Conservation (phyloP, 805 yeast genomes). For the Cyberlindnera americana region DNA sequence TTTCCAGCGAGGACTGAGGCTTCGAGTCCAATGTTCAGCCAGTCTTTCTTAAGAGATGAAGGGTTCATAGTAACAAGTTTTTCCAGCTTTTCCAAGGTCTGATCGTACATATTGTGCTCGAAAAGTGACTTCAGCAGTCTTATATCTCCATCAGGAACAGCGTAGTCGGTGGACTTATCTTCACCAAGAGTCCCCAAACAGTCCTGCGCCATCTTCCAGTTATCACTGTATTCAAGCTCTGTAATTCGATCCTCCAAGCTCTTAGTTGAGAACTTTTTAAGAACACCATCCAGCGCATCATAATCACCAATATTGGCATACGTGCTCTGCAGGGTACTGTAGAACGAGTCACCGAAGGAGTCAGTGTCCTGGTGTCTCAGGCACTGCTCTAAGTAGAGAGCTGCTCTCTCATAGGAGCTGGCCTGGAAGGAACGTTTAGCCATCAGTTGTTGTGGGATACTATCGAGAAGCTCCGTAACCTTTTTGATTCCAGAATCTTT, state of each 20-base stretch:
- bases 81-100: slow-evolving; percentile 29
- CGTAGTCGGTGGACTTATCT: slow-evolving; percentile 27
- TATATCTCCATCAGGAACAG: slow-evolving; percentile 33
- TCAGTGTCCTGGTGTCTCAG: slow-evolving; percentile 38
- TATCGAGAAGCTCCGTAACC: slow-evolving; percentile 46
- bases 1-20: slow-evolving; percentile 70
- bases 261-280: slow-evolving; percentile 66
- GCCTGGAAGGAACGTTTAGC: slow-evolving; percentile 81
- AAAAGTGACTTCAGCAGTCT: slow-evolving; percentile 67
- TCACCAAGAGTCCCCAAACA: slow-evolving; percentile 69
- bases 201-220: slow-evolving; percentile 84
- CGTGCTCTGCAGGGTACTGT: slow-evolving; percentile 62
- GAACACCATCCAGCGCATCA: slow-evolving; percentile 85
- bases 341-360: slow-evolving; percentile 34
- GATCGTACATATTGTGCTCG: slow-evolving; percentile 73
- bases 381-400: slow-evolving; percentile 79
- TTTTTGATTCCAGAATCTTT: slow-evolving; percentile 31
- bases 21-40: slow-evolving; percentile 68
- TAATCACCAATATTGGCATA: slow-evolving; percentile 86
- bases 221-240: slow-evolving; percentile 79
- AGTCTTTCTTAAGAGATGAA: slow-evolving; percentile 34
- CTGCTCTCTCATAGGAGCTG: slow-evolving; percentile 82
- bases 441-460: slow-evolving; percentile 63
- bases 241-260: slow-evolving; percentile 71
- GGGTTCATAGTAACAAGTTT: slow-evolving; percentile 7